Base-by-base conservation (phyloP, 805 yeast species). In the Clavispora asparagi region DNA sequence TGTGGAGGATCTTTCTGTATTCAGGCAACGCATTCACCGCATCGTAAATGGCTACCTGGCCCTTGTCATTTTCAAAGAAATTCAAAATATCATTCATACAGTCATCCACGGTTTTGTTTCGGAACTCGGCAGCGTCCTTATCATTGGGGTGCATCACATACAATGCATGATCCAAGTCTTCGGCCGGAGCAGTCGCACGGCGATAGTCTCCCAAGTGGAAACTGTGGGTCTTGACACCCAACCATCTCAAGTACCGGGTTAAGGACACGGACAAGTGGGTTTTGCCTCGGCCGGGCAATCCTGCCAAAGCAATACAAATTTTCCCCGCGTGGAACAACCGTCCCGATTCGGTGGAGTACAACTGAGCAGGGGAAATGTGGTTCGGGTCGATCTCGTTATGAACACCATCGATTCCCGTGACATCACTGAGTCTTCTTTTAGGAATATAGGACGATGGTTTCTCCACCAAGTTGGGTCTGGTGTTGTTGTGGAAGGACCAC, bases 21-120 rank as follows among this genome's bases (percentile, higher is more conserved):
- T 76, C 73, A 17, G 84, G 79, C 41, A 85, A 69, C 6, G 94
- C 96, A 62, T 94, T 94, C 42, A 94, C 86, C 0, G 98, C 98
- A 65, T 94, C 99, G 65, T 87, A 94, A 19, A 94, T 87, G 6
- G 96, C 99, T 29, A 94, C 88, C 67, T 94, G 99, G 10, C 98
- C 98, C 58, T 80, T 81, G 51, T 83, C 88, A 27, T 77, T 76
- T 51, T 79, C 77, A 64, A 88, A 89, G 58, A 87, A 90, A 23
- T 72, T 68, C 45, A 77, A 61, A 63, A 92, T 82, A 60, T 89
- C 97, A 40, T 67, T 67, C 33, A 86, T 63, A 55, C 95, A 88
- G 35, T 78, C 76, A 40, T 77, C 71, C 37, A 85, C 73, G 19
- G 91, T 77, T 50, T 74, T 68, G 35, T 73, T 72, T 42, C 95